These are phyloP conservation scores for Lachnum nothofagi DNA, from an alignment of 2,329 filamentous ascomycete species.

Conservation along the genomic window DNA sequence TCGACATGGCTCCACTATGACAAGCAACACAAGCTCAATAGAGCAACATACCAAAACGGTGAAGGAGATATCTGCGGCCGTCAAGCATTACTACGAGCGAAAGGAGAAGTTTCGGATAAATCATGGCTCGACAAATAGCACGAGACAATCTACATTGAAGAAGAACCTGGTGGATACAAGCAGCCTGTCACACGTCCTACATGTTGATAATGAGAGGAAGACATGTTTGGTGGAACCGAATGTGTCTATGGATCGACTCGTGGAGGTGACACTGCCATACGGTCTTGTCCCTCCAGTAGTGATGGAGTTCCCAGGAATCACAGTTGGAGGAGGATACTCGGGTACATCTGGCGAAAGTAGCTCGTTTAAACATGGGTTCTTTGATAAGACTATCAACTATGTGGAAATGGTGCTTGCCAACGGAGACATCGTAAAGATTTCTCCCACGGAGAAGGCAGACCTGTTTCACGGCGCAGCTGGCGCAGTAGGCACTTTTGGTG, in stretches of 20 bases:
- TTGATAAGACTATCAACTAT: conserved; percentile 56
- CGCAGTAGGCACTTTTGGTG: conserved; percentile 55
- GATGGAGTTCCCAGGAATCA: conserved; percentile 69
- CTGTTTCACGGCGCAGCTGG: conserved; percentile 56
- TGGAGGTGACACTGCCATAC: conserved; percentile 50
- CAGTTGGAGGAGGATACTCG: conserved; percentile 60
- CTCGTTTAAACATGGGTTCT: conserved; percentile 61
- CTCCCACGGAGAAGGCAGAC: conserved; percentile 43
- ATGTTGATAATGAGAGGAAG: conserved; percentile 37
- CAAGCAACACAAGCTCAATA: conserved; percentile 9
- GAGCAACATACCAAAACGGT: conserved; percentile 39
- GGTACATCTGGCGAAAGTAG: conserved; percentile 64
- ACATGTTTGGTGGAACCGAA: conserved; percentile 60
- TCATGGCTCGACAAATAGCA: conserved; percentile 53
- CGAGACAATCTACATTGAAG: conserved; percentile 39
- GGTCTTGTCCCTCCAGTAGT: conserved; percentile 60
- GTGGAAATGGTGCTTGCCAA: conserved; percentile 60
- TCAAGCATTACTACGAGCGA: conserved; percentile 43
- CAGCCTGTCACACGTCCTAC: conserved; percentile 42
- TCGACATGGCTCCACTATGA: conserved; percentile 6
- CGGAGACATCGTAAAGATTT: conserved; percentile 49
- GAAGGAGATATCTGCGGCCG: conserved; percentile 39
- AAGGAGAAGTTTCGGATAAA: conserved; percentile 50
- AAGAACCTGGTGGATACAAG: conserved; percentile 45
- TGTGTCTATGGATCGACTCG: conserved; percentile 61